phyloP scores from a whole-genome alignment of 768 basidiomycete genomes.

The Mycena venus region DNA sequence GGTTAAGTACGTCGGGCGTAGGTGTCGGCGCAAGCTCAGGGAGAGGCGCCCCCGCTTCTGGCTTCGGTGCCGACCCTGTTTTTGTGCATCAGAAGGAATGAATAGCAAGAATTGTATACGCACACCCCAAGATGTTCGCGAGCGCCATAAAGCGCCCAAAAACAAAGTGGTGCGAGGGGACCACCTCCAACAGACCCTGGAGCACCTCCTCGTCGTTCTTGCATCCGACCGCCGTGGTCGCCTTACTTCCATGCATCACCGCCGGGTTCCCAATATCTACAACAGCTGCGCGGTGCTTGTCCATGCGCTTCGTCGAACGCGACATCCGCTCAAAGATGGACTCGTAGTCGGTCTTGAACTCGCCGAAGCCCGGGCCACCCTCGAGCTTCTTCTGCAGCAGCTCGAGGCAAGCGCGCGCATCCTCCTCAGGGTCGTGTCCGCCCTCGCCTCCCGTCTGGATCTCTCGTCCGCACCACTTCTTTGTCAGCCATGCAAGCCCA shows the following conservation, averaged over 20 bases:
- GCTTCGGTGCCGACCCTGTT: slow-evolving; percentile 75
- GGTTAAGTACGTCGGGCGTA: slow-evolving; percentile 48
- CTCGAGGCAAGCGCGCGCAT: slow-evolving; percentile 90
- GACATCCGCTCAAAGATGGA: slow-evolving; percentile 90
- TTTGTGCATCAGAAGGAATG: not conserved
- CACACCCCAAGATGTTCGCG: slow-evolving; percentile 87
- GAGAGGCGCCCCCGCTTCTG: slow-evolving; percentile 51
- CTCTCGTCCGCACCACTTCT: slow-evolving; percentile 91
- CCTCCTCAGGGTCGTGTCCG: slow-evolving; percentile 96
- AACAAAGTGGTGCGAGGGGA: slow-evolving; percentile 80
- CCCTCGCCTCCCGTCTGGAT: slow-evolving; percentile 90
- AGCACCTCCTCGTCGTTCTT: slow-evolving; percentile 84
- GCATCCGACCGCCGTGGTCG: slow-evolving; percentile 82
- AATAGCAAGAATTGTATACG: slow-evolving; percentile 42
- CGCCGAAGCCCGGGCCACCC: slow-evolving; percentile 85
- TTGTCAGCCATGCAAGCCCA: slow-evolving; percentile 96
- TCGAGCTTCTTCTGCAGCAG: slow-evolving; percentile 86
- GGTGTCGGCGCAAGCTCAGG: slow-evolving; percentile 46
- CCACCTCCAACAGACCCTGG: slow-evolving; percentile 70
- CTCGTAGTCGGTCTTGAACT: slow-evolving; percentile 88
- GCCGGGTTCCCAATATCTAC: slow-evolving; percentile 89
- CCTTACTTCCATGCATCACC: slow-evolving; percentile 89
- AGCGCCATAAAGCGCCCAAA: slow-evolving; percentile 89
- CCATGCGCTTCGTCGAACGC: slow-evolving; percentile 57
- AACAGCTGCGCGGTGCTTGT: slow-evolving; percentile 71